Evolutionary conservation across 1,284 basidiomycete genomes (phyloP).

Genomic region (Abortiporus biennis): DNA sequence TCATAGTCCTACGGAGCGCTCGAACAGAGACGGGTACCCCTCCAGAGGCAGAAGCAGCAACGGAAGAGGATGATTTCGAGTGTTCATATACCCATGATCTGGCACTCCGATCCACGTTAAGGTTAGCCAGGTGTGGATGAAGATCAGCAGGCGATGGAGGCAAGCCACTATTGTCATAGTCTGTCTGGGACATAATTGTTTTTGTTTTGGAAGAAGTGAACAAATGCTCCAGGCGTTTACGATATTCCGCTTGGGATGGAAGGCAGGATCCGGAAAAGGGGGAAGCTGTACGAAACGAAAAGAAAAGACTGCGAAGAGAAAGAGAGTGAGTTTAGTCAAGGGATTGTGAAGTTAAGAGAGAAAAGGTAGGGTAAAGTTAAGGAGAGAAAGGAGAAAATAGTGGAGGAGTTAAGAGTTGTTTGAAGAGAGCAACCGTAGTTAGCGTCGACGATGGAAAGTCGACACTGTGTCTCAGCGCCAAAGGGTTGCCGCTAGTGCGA

Average conservation of each 20-base stretch:
- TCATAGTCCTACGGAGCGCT: constrained; percentile 25
- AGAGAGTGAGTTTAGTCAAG: background rate
- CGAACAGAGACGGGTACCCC: constrained; percentile 4
- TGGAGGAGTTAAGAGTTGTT: constrained; percentile 1
- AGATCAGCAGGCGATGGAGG: background rate
- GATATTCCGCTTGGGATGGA: constrained; percentile 3
- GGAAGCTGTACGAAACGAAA: background rate
- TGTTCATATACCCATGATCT: background rate
- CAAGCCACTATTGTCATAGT: constrained; percentile 4
- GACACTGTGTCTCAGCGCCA: background rate
- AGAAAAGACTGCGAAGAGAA: constrained; percentile 2
- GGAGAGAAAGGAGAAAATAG: background rate
- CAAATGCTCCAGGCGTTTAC: background rate
- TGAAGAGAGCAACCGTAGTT: background rate
- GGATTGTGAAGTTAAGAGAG: constrained; percentile 3
- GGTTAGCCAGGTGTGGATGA: constrained; percentile 2
- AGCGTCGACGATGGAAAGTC: background rate
- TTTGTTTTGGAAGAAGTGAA: constrained; percentile 1
- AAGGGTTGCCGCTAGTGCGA: background rate
- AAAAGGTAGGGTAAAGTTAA: constrained; percentile 2
- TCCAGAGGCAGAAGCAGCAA: constrained; percentile 2
- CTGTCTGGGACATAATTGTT: constrained; percentile 5
- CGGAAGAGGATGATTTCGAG: background rate
- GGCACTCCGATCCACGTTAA: background rate
- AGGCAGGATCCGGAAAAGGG: constrained; percentile 5